Percentiles rank a stretch among this genome's conserved stretches.
Evolutionary conservation across 139 green algal species (phyloP).

Genomic region (Gonium pectorale): DNA sequence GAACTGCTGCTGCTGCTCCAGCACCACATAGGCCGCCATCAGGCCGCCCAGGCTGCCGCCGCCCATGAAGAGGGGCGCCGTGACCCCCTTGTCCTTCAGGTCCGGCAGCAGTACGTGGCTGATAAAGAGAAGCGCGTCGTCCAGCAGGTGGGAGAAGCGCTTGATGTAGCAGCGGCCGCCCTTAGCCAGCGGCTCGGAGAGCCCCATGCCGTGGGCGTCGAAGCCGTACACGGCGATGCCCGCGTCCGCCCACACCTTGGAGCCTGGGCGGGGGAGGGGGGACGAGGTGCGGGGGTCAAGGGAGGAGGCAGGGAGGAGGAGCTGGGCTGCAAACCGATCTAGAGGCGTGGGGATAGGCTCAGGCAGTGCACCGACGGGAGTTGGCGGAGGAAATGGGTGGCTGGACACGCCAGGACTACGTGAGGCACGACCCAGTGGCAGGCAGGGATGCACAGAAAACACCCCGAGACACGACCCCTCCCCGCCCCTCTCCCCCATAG

Average conservation of each 20-base stretch:
- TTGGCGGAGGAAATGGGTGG: too few species aligned
- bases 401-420: too few species aligned
- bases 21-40: slow-evolving; percentile 56
- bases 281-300: too few species aligned
- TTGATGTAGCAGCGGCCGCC: not conserved
- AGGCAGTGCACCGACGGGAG: too few species aligned
- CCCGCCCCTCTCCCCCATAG: too few species aligned
- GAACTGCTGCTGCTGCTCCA: slow-evolving; percentile 62
- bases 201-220: slow-evolving; percentile 23
- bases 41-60: slow-evolving; percentile 82
- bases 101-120: not conserved
- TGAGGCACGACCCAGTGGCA: too few species aligned
- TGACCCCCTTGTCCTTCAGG: not conserved
- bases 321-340: too few species aligned
- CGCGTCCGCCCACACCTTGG: not conserved
- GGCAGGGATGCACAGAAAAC: too few species aligned
- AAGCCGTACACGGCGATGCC: slow-evolving; percentile 42
- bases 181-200: slow-evolving; percentile 12
- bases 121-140: not conserved
- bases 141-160: not conserved
- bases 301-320: too few species aligned
- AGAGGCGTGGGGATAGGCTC: too few species aligned
- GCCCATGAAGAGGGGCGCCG: slow-evolving; percentile 37
- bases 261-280: not conserved
- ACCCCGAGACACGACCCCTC: too few species aligned